Evolutionary conservation across 495 filamentous ascomycete species (phyloP).

Genomic region (Aspergillus avenaceus): DNA sequence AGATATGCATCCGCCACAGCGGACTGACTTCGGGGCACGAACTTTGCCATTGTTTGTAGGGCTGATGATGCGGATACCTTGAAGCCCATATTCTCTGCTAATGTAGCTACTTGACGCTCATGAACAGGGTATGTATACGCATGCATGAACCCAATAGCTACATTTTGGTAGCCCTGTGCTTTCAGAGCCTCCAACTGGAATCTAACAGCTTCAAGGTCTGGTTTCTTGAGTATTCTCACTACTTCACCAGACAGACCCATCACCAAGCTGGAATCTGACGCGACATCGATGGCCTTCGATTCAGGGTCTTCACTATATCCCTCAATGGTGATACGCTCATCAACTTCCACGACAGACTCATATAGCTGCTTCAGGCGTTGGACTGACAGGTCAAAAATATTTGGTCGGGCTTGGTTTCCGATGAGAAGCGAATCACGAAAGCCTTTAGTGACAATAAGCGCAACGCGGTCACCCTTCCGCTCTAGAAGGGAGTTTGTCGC

Average conservation of each 20-base stretch:
- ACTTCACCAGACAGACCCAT: slow-evolving; percentile 37
- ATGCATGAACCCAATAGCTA: slow-evolving; percentile 43
- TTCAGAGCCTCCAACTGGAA: slow-evolving; percentile 28
- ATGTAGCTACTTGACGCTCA: slow-evolving; percentile 32
- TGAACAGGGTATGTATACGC: slow-evolving; percentile 44
- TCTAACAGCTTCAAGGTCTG: slow-evolving; percentile 18
- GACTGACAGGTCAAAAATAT: slow-evolving; percentile 73
- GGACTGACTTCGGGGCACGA: slow-evolving; percentile 69
- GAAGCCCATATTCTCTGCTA: slow-evolving; percentile 38
- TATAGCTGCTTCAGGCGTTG: slow-evolving; percentile 69
- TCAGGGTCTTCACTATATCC: slow-evolving; percentile 42
- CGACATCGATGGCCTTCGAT: slow-evolving; percentile 47
- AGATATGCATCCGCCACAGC: slow-evolving; percentile 90
- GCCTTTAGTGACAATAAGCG: slow-evolving; percentile 79
- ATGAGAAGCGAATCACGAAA: slow-evolving; percentile 87
- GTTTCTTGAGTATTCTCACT: slow-evolving; percentile 32
- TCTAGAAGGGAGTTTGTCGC: slow-evolving; percentile 83
- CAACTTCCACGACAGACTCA: slow-evolving; percentile 63
- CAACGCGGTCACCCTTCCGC: slow-evolving; percentile 83
- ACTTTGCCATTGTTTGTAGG: slow-evolving; percentile 75
- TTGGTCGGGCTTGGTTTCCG: slow-evolving; percentile 70
- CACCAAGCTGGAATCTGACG: slow-evolving; percentile 18
- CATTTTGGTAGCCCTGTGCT: slow-evolving; percentile 30
- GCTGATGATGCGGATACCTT: slow-evolving; percentile 44
- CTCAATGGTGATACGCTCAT: slow-evolving; percentile 70